Conservation (phyloP, 192 early-diverging fungal species). For the Irineochytrium annulatum region DNA sequence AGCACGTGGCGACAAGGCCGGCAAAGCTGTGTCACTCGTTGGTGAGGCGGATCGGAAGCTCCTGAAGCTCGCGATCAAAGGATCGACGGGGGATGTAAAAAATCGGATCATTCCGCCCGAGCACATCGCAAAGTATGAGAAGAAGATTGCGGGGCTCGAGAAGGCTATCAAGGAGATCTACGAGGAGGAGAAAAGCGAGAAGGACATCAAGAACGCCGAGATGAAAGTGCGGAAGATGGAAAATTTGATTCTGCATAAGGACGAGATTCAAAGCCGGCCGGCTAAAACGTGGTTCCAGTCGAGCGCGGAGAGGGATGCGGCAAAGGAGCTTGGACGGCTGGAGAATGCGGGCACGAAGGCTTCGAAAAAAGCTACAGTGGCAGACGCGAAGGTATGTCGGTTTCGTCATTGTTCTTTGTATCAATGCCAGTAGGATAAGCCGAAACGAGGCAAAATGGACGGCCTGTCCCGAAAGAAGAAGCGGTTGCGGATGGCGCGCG, state of each 20-base stretch:
- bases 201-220: conserved; percentile 74
- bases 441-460: conserved; percentile 35
- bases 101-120: conserved; percentile 82
- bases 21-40: conserved; percentile 84
- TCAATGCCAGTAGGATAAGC: conserved; percentile 15
- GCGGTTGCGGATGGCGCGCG: conserved; percentile 29
- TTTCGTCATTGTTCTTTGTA: not conserved
- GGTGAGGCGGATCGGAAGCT: conserved; percentile 92
- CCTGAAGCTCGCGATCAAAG: conserved; percentile 89
- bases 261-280: conserved; percentile 86
- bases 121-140: conserved; percentile 73
- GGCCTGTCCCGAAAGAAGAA: conserved; percentile 49
- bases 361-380: not conserved
- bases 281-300: conserved; percentile 94
- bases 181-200: conserved; percentile 65
- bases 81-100: conserved; percentile 71
- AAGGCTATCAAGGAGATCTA: conserved; percentile 42
- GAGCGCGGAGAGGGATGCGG: conserved; percentile 63
- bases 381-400: conserved; percentile 11
- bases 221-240: conserved; percentile 85
- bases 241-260: conserved; percentile 77
- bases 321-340: conserved; percentile 45
- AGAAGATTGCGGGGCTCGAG: conserved; percentile 62
- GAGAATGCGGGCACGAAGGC: conserved; percentile 26
- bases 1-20: conserved; percentile 82